Base-by-base conservation (phyloP, 1,284 basidiomycete species). In the Stereum hirsutum region DNA sequence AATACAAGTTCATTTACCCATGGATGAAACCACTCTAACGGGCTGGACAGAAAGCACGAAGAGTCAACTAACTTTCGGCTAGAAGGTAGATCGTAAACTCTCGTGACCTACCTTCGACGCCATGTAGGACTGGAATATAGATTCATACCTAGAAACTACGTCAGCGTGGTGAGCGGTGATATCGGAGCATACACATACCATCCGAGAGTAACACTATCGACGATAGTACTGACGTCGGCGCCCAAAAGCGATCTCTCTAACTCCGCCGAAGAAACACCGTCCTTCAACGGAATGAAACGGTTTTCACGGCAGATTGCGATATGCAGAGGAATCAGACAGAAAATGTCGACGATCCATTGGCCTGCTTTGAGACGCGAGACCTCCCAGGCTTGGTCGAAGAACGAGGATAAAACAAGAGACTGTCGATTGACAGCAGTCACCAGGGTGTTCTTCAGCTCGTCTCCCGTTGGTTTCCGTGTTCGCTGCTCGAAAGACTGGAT, bases 251-350 rank as follows among this genome's bases (percentile, higher is more conserved):
- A 65, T 35, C 61, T 66, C 52, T 81, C 79, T 7, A 71, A 54
- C 12, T 69, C 66, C 0, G 67, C 46, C 0, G 74, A 75, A 42
- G 59, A 64, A 0, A 78, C 64, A 0, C 77, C 77, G 48, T 79
- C 76, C 45, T 75, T 79, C 33, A 81, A 57, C 0, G 78, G 78
- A 3, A 78, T 53, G 45, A 81, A 81, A 0, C 74, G 60, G 46
- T 80, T 80, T 31, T 78, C 75, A 12, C 65, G 65, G 0, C 73
- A 70, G 25, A 81, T 53, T 0, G 76, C 76, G 25, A 81, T 63
- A 33, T 80, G 79, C 19, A 81, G 78, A 0, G 78, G 78, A 41
- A 81, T 79, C 23, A 81, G 59, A 44, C 79, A 81, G 1, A 81
- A 49, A 6, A 81, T 53, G 11, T 79, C 71, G 1, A 74, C 75